Base-by-base conservation (phyloP, 2,329 filamentous ascomycete species). In the Colletotrichum neosansevieriae region DNA sequence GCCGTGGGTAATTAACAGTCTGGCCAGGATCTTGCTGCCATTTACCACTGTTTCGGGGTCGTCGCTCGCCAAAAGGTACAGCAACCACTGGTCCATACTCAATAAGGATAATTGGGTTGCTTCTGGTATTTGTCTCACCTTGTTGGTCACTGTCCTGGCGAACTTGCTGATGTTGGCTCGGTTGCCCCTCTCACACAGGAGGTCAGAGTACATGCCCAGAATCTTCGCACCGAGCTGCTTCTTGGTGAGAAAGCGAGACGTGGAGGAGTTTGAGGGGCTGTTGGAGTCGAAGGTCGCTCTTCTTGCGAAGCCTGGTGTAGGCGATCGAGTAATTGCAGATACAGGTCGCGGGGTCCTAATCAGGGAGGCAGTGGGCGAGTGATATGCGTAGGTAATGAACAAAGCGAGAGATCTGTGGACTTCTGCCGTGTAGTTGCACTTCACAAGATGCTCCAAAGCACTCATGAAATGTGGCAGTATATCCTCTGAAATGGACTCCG, bases 141-240 rank as follows among this genome's bases (percentile, higher is more conserved):
- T 97, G 73, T 97, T 97, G 21, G 95, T 98, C 9, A 99, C 95
- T 1, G 95, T 97, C 75, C 92, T 92, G 5, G 94, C 93, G 82
- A 99, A 98, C 74, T 94, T 96, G 75, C 91, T 89, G 63, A 97
- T 92, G 70, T 91, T 89, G 13, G 83, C 83, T 10, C 86, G 81
- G 71, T 91, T 93, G 21, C 86, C 86, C 73, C 89, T 88, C 70
- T 93, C 89, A 74, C 94, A 97, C 10, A 98, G 83, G 11, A 97
- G 84, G 29, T 90, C 86, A 7, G 91, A 87, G 75, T 96, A 95
- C 79, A 97, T 89, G 71, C 88, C 88, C 19, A 98, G 82, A 60
- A 98, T 88, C 70, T 87, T 89, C 42, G 90, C 85, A 7, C 93
- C 94, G 42, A 97, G 82, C 67, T 94, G 89, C 71, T 88, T 87